A percentile compares a stretch with the other conserved stretches of the same genome.
Conservation (phyloP, 2,329 filamentous ascomycete species). For the Colletotrichum australisinense region DNA sequence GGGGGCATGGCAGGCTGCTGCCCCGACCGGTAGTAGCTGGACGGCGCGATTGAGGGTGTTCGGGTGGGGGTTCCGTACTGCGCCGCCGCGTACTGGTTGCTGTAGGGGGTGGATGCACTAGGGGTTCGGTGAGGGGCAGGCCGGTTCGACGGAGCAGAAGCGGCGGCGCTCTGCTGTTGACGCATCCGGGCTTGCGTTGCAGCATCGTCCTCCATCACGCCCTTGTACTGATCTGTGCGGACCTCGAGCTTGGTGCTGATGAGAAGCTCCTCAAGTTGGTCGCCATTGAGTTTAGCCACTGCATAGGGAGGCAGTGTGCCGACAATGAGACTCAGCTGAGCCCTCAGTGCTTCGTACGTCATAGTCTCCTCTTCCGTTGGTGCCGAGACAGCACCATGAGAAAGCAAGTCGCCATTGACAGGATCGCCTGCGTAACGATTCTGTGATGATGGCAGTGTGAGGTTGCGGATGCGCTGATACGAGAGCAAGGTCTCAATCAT, state of each 20-base stretch:
- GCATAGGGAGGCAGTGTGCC: constrained; percentile 84
- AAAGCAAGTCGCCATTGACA: constrained; percentile 74
- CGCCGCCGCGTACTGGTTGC: constrained; percentile 53
- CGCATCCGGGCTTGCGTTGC: constrained; percentile 63
- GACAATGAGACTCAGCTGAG: constrained; percentile 79
- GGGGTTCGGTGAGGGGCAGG: constrained; percentile 52
- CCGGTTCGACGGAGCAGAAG: constrained; percentile 39
- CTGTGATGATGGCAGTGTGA: constrained; percentile 73
- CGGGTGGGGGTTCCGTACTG: constrained; percentile 62
- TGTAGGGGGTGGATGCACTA: constrained; percentile 52
- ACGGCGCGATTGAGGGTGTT: constrained; percentile 53
- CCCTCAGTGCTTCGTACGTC: constrained; percentile 79
- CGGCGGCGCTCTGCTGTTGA: constrained; percentile 47
- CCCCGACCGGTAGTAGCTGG: constrained; percentile 57
- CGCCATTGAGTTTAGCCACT: constrained; percentile 86
- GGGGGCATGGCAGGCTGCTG: constrained; percentile 53
- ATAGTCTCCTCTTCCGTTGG: constrained; percentile 72
- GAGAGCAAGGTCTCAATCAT: constrained; percentile 82
- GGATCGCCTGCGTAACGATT: constrained; percentile 71
- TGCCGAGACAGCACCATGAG: constrained; percentile 73
- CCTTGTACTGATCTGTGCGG: constrained; percentile 78
- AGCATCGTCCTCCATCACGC: constrained; percentile 85
- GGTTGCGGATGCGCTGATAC: constrained; percentile 82
- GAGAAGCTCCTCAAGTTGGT: constrained; percentile 84
- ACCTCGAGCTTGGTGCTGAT: constrained; percentile 84